phyloP scores from a whole-genome alignment of 768 basidiomycete species.

The Russula abietina region DNA sequence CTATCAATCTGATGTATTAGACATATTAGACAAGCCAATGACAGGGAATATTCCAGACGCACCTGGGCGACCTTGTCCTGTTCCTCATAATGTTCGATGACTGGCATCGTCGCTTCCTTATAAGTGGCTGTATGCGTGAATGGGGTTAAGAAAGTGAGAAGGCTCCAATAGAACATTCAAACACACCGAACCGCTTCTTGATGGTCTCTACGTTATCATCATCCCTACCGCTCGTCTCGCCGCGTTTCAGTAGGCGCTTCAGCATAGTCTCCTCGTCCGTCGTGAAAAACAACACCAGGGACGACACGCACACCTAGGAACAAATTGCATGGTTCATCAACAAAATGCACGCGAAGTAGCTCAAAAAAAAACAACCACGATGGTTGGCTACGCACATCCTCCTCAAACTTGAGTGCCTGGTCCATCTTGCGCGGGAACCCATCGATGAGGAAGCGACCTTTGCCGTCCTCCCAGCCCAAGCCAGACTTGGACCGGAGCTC shows the following conservation, averaged over 20 bases:
- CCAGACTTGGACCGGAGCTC: conserved; percentile 43
- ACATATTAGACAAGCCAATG: not conserved
- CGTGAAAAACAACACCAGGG: conserved; percentile 77
- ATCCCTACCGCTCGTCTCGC: conserved; percentile 90
- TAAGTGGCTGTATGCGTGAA: conserved; percentile 57
- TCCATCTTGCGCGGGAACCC: conserved; percentile 99
- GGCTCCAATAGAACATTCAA: not conserved
- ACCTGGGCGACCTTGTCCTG: conserved; percentile 77
- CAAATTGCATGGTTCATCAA: not conserved
- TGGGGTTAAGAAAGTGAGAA: not conserved
- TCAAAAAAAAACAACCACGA: not conserved
- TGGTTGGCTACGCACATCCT: conserved; percentile 48
- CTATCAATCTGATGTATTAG: conserved; percentile 54
- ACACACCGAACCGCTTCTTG: conserved; percentile 90
- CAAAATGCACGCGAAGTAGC: not conserved
- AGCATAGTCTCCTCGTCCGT: conserved; percentile 88
- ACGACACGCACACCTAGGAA: conserved; percentile 69
- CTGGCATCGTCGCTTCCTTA: conserved; percentile 84
- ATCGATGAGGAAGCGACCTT: conserved; percentile 88
- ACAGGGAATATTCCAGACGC: conserved; percentile 23
- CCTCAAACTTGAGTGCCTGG: conserved; percentile 88
- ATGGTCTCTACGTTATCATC: conserved; percentile 95
- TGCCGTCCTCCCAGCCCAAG: conserved; percentile 61
- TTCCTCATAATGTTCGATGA: conserved; percentile 73
- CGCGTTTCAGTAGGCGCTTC: conserved; percentile 76